Base-by-base conservation (phyloP, 495 filamentous ascomycete species). In the Achaetomiella virescens region DNA sequence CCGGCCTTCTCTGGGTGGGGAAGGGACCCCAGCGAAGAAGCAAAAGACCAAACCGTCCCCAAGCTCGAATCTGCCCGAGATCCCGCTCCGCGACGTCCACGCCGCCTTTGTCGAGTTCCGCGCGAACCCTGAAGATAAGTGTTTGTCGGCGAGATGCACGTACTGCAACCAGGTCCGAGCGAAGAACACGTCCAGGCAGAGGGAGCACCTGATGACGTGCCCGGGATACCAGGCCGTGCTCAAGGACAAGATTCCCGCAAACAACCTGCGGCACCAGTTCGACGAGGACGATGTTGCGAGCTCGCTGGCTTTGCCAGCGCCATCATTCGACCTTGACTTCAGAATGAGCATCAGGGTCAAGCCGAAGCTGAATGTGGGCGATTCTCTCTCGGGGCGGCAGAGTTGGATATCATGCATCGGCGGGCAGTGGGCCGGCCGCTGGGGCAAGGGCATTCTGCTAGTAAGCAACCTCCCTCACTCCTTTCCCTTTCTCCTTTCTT, bases 161-260 rank as follows among this genome's bases (percentile, higher is more conserved):
- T 62, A 63, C 48, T 69, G 66, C 60, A 47, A 48, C 44, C 59
- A 69, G 40, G 52, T 61, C 17, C 62, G 66, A 0, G 66, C 66
- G 1, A 69, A 69, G 52, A 69, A 69, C 45, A 69, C 64, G 10
- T 69, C 66, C 6, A 48, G 66, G 25, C 66, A 69, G 56, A 55
- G 66, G 10, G 66, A 69, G 37, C 66, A 69, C 35, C 48, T 69
- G 17, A 40, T 65, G 54, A 20, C 27, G 3, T 69, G 66, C 45
- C 35, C 58, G 18, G 64, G 56, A 3, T 69, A 65, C 40, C 64
- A 65, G 40, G 15, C 29, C 22, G 42, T 61, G 20, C 54, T 69
- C 37, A 62, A 61, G 46, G 64, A 67, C 10, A 63, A 60, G 55
- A 62, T 65, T 17, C 62, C 66, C 2, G 66, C 64, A 27, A 65